Evolutionary conservation across 371 early-diverging fungal genomes (phyloP).

Genomic region (Actinomucor elegans): DNA sequence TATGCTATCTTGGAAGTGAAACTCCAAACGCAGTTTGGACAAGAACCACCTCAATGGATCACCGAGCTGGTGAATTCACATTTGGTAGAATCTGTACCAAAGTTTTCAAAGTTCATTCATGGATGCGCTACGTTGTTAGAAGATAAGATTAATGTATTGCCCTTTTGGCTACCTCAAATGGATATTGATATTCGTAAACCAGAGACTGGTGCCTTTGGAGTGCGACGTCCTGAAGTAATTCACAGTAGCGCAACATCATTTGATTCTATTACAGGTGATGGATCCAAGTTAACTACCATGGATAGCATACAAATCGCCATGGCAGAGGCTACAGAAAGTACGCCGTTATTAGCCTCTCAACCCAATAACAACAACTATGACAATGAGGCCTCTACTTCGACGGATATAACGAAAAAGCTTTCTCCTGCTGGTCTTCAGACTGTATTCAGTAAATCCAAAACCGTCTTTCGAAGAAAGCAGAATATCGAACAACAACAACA

Average conservation of each 20-base stretch:
- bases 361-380: neutral
- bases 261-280: slow-evolving; percentile 14
- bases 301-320: slow-evolving; percentile 30
- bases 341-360: slow-evolving; percentile 12
- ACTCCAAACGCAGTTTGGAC: slow-evolving; percentile 91
- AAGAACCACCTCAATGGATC: slow-evolving; percentile 96
- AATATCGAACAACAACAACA: neutral
- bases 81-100: slow-evolving; percentile 96
- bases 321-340: slow-evolving; percentile 20
- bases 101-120: slow-evolving; percentile 99
- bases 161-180: slow-evolving; percentile 99
- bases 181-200: slow-evolving; percentile 89
- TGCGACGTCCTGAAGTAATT: slow-evolving; percentile 33
- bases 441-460: slow-evolving; percentile 20
- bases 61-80: slow-evolving; percentile 86
- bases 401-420: slow-evolving; percentile 1
- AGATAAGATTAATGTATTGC: slow-evolving; percentile 85
- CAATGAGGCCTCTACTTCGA: neutral
- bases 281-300: slow-evolving; percentile 14
- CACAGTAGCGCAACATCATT: slow-evolving; percentile 18
- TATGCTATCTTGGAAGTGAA: slow-evolving; percentile 99
- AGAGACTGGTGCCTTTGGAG: slow-evolving; percentile 35
- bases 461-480: slow-evolving; percentile 13
- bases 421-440: slow-evolving; percentile 26
- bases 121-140: slow-evolving; percentile 94